Base-by-base conservation (phyloP, 345 rosid species). In the Chamaenerion angustifolium region DNA sequence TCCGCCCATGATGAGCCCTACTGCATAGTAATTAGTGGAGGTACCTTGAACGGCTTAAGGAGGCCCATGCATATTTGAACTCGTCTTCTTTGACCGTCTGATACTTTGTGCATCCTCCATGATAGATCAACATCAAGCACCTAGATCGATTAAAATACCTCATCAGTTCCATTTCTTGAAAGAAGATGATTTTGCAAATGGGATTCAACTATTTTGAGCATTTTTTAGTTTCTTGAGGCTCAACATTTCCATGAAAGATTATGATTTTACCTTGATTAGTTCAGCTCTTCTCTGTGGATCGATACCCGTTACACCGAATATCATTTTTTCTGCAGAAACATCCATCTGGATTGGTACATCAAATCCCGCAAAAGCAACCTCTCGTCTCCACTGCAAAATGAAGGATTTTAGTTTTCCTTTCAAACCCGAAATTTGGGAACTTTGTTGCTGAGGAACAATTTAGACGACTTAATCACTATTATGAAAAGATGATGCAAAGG, bases 51-150 rank as follows among this genome's bases (percentile, higher is more conserved):
- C 51, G 95, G 90, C 77, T 59, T 82, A 48, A 92, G 85, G 51
- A 92, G 95, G 56, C 98, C 96, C 98, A 92, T 87, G 61, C 96
- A 87, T 35, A 92, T 92, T 68, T 92, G 98, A 44, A 92, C 96
- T 41, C 95, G 78, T 63, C 98, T 78, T 77, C 96, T 79, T 67
- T 92, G 95, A 25, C 98, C 95, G 70, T 84, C 96, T 1, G 95
- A 92, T 44, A 84, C 96, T 83, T 75, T 92, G 66, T 92, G 98
- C 82, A 92, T 59, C 71, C 95, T 83, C 96, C 96, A 92, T 43
- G 89, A 75, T 40, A 83, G 71, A 75, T 90, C 95, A 27, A 90
- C 68, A 71, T 70, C 93, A 59, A 86, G 69, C 16, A 86, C 94
- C 96, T 90, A 54, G 37, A 45, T 12, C 31, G 56, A 43, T 54